These are phyloP conservation scores for Backusella macrospora DNA, from an alignment of 192 early-diverging fungal species.

Conservation along the genomic window DNA sequence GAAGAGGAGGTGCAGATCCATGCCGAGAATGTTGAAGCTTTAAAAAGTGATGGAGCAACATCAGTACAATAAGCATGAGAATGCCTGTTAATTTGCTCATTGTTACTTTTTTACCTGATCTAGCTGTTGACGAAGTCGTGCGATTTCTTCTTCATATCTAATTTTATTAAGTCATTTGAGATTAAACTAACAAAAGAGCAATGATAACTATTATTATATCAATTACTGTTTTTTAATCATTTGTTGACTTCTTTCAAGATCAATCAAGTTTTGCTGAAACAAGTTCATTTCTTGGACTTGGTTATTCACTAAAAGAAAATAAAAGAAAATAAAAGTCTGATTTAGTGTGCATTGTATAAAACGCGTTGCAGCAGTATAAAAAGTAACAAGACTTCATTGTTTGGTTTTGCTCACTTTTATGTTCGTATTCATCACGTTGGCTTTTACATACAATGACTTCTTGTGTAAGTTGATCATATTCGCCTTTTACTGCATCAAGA, in stretches of 20 bases:
- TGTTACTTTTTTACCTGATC: conserved; percentile 50
- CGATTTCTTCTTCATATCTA: conserved; percentile 84
- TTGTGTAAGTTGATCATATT: conserved; percentile 78
- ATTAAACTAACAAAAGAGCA: not conserved
- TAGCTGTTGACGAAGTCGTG: conserved; percentile 78
- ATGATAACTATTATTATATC: not conserved
- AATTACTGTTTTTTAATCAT: conserved; percentile 77
- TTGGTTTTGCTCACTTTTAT: conserved; percentile 67
- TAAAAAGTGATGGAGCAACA: not conserved
- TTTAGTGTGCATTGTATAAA: conserved; percentile 15
- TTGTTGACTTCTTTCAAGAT: conserved; percentile 82
- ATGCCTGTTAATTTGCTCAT: not conserved
- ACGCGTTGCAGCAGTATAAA: not conserved
- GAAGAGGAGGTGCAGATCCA: not conserved
- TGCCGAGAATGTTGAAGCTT: conserved; percentile 33
- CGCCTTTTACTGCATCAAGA: conserved; percentile 76
- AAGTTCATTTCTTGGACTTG: conserved; percentile 81
- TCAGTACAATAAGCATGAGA: not conserved
- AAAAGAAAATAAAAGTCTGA: not conserved
- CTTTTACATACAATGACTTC: conserved; percentile 72
- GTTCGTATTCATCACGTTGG: conserved; percentile 87
- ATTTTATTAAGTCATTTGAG: not conserved
- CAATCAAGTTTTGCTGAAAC: conserved; percentile 76
- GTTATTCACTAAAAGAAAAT: conserved; percentile 53
- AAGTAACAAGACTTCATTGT: not conserved